Base-by-base conservation (phyloP, 2,329 filamentous ascomycete genomes). In the Sclerotinia nivalis region DNA sequence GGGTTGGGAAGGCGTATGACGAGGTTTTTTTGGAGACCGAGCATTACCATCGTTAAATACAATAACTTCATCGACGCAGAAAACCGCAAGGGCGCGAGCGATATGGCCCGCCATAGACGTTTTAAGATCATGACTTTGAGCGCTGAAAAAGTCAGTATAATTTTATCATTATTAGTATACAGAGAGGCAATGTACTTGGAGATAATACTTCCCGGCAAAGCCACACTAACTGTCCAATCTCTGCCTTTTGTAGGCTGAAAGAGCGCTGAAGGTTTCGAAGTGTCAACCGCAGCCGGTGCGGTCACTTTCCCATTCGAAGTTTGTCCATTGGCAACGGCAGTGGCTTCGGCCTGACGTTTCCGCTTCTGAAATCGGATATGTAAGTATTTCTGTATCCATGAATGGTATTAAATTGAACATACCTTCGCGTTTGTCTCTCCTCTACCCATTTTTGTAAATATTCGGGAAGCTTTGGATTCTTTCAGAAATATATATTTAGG, bases 1-100 rank as follows among this genome's bases (percentile, higher is more conserved):
- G 13, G 74, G 74, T 28, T 75, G 72, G 43, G 72, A 64, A 12
- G 55, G 22, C 72, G 72, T 9, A 69, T 64, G 61, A 37, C 76
- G 72, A 50, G 73, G 70, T 47, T 71, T 66, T 75, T 74, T 74
- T n/a, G 73, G 61, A 25, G 72, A 69, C 62, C 79, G 73, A 49
- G 72, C 56, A 68, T 84, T 81, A n/a, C 84, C 85, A 80, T 96
- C 93, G 77, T 95, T 89, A 79, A 91, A 97, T 68, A 97, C 83
- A 65, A 97, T 85, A 43, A 96, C 85, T 81, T 97, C 93, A 78
- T 97, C 93, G 74, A 97, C 86, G 76, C 88, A 90, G 81, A 96
- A 96, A 72, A 96, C 90, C 72, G 92, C 91, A 66, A 93, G 86
- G 47, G 92, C 92, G 67, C 93, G 91, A 8, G 93, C 93, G 67